Evolutionary conservation across 495 filamentous ascomycete species (phyloP).

Genomic region (Penicillium longicatenatum): DNA sequence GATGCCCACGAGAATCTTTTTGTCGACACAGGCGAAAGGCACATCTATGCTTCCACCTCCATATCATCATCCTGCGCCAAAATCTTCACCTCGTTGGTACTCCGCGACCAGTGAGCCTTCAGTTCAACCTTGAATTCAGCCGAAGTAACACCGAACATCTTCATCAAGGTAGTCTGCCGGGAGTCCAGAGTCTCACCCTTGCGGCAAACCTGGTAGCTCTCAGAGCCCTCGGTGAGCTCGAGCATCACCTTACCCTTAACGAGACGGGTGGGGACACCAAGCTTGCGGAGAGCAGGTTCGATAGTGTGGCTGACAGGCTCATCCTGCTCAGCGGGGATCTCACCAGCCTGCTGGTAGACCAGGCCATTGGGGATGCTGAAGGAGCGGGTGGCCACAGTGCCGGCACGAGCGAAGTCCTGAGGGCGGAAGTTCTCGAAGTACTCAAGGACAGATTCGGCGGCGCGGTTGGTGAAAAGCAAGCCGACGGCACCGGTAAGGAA

Average conservation of each 20-base stretch:
- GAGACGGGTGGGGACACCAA: slow-evolving; percentile 86
- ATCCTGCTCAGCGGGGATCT: slow-evolving; percentile 77
- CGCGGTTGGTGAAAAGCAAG: slow-evolving; percentile 82
- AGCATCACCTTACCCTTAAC: slow-evolving; percentile 85
- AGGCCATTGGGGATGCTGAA: slow-evolving; percentile 79
- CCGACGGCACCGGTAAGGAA: slow-evolving; percentile 82
- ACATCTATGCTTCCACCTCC: slow-evolving; percentile 43
- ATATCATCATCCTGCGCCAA: slow-evolving; percentile 41
- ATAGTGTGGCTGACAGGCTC: slow-evolving; percentile 82
- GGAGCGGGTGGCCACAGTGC: slow-evolving; percentile 67
- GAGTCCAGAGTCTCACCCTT: slow-evolving; percentile 82
- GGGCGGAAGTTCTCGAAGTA: slow-evolving; percentile 70
- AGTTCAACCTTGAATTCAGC: slow-evolving; percentile 84
- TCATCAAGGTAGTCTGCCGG: slow-evolving; percentile 87
- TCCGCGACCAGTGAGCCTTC: slow-evolving; percentile 59
- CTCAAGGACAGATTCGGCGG: slow-evolving; percentile 58
- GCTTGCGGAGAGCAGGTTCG: slow-evolving; percentile 81
- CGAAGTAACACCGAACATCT: slow-evolving; percentile 87
- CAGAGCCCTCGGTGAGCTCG: slow-evolving; percentile 68
- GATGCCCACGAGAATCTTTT: slow-evolving; percentile 37
- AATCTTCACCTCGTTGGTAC: slow-evolving; percentile 44
- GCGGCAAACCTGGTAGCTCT: slow-evolving; percentile 71
- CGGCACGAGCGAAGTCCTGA: slow-evolving; percentile 87
- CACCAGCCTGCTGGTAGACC: slow-evolving; percentile 73
- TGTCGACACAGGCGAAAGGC: slow-evolving; percentile 20